Evolutionary conservation across 129 eudicot species (phyloP).

Genomic region (Smallanthus sonchifolius): DNA sequence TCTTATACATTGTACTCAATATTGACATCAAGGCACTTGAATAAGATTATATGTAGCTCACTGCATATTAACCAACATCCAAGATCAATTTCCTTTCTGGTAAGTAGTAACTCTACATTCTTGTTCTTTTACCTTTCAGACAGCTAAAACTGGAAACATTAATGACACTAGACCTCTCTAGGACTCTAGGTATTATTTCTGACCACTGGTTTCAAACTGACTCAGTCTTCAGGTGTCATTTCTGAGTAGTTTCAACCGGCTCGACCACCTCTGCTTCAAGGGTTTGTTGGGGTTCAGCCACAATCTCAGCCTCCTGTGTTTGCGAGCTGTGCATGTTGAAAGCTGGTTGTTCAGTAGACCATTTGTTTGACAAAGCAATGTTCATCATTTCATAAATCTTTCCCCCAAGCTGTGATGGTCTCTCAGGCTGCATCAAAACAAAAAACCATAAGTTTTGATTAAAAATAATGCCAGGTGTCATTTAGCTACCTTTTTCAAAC

Average conservation of each 20-base stretch:
- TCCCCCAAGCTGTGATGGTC: constrained; percentile 81
- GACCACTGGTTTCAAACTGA: constrained; percentile 18
- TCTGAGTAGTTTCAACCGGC: constrained; percentile 55
- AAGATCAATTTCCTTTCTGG: background rate
- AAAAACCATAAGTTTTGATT: background rate
- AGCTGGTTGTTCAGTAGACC: constrained; percentile 50
- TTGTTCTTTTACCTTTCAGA: background rate
- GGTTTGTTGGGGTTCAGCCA: constrained; percentile 36
- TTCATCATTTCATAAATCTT: constrained; percentile 97
- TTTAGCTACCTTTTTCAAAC: background rate
- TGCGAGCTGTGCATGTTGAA: constrained; percentile 19
- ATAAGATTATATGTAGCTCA: background rate
- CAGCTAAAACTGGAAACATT: background rate
- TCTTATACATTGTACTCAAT: background rate
- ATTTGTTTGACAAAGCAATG: constrained; percentile 79
- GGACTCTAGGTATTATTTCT: constrained; percentile 23
- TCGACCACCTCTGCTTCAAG: constrained; percentile 72
- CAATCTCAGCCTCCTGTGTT: constrained; percentile 41
- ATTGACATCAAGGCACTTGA: background rate
- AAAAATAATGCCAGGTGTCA: background rate
- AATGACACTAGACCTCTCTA: background rate
- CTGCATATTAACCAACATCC: constrained; percentile 11
- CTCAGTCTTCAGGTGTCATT: constrained; percentile 30
- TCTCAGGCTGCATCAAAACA: constrained; percentile 75
- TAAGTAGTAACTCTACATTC: constrained; percentile 7